Evolutionary conservation across 805 yeast genomes (phyloP), one percentile per base, ranked within the genome.

Genomic region (Ogataea chonburiensis): DNA sequence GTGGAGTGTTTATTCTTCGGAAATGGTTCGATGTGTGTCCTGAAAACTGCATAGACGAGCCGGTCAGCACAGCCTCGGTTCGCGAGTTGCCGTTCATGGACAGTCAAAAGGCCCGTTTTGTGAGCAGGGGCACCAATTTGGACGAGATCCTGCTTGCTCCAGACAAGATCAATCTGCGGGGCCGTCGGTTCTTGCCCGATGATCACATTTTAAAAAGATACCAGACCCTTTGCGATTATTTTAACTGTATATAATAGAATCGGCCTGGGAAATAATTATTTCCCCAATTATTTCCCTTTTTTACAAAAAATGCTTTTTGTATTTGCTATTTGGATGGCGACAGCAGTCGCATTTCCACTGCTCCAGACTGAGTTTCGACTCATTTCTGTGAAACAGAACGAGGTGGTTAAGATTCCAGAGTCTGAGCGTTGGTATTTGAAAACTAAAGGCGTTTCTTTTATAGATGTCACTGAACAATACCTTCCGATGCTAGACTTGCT

Each of bases 401-500:
- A 44, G 18, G 11, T 45, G 3, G 18, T 37, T 23, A 39, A 40
- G 18, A 33, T 63, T n/a, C 45, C 61, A 9, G 75, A 70, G 42
- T 39, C 43, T 6, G 64, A 60, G 8, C 70, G 69, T 43, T 46
- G 61, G 38, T 35, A 45, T 5, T 53, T 64, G 37, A 61, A 53
- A 40, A 45, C 66, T 24, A 42, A 57, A 7, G 61, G 64, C 24
- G 46, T 52, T n/a, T 56, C 56, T 26, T 70, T 69, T 39, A 60
- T 70, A 27, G 76, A 71, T 50, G 60, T 70, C 11, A 68, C 75
- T 11, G 13, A 26, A 5, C 43, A 39, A 18, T 43, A 29, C 30
- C 25, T 24, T 11, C 23, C 28, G 9, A 28, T 43, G 7, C 16
- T 43, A 7, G 34, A 28, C 16, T 10, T 10, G n/a, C 12, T 31